phyloP scores from a whole-genome alignment of 208 protist species.

The Leishmania lainsoni region DNA sequence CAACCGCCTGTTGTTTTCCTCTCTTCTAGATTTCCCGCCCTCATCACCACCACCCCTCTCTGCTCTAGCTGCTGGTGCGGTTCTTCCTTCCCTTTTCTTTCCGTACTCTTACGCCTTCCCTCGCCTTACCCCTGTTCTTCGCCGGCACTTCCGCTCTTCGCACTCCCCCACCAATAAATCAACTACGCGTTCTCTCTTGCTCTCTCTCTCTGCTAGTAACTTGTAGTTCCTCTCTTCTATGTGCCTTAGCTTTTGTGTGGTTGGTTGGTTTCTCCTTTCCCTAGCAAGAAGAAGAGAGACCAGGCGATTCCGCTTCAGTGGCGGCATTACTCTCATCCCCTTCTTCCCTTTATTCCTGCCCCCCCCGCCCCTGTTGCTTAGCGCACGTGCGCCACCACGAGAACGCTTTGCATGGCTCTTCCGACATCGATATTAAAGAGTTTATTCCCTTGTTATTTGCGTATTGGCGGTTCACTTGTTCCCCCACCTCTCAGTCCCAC shows the following conservation, averaged over 20 bases:
- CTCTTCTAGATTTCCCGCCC: not conserved
- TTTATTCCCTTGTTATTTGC: slow-evolving; percentile 2
- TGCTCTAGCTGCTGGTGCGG: not conserved
- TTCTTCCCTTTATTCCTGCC: not conserved
- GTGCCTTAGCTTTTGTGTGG: not conserved
- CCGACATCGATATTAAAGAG: not conserved
- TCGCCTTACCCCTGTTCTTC: not conserved
- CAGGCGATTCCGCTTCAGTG: not conserved
- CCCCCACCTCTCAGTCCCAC: no score
- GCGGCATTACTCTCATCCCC: not conserved
- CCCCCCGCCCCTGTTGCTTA: not conserved
- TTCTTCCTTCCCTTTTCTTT: not conserved
- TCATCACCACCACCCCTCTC: not conserved
- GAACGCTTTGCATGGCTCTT: not conserved
- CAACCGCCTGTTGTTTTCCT: not conserved
- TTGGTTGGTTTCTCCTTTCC: not conserved
- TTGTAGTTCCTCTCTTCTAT: not conserved
- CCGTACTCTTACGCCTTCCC: not conserved
- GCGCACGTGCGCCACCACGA: not conserved
- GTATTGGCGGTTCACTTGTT: not conserved
- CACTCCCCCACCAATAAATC: not conserved
- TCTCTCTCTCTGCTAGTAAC: not conserved
- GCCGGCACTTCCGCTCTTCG: not conserved
- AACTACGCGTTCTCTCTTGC: not conserved
- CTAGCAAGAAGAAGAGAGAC: not conserved